Base-by-base conservation (phyloP, 2,329 filamentous ascomycete genomes). In the Alternaria ventricosa region DNA sequence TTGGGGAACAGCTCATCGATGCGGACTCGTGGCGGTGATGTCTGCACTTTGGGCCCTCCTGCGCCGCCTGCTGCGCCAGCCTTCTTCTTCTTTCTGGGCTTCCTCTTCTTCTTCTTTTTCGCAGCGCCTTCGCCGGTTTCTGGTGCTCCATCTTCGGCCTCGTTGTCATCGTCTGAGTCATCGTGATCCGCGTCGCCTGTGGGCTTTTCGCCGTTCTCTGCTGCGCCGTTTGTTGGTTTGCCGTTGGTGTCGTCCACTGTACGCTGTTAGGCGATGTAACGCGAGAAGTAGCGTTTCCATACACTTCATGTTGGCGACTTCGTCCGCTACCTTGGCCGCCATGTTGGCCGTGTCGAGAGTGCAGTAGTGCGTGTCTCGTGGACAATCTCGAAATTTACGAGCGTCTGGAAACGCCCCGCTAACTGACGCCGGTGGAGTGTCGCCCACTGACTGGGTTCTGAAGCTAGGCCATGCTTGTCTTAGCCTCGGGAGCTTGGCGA, bases 71-170 rank as follows among this genome's bases (percentile, higher is more conserved):
- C 84, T 75, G 68, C 74, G 25, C 69, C 76, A 15, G 79, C 73
- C 80, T 85, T 86, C 82, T 87, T 91, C 86, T 91, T 91, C 84
- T 89, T 91, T 79, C 89, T 89, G 78, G 89, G 87, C 82, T 88
- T 90, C 85, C 90, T 92, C 86, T 93, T 93, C 86, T 94, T 95
- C 84, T 94, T 93, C 83, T 93, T 93, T 82, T 92, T 92, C 56
- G 82, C 81, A 36, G 76, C 79, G 15, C 75, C 77, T 47, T 78
- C 81, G 76, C 71, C 74, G 30, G 69, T 71, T 28, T 68, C 74
- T 28, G 74, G 76, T 15, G 69, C 71, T n/a, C 81, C 83, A 27
- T 83, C 84, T 45, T 84, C 84, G 55, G 82, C 84, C 59, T 86
- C 85, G 56, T 85, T 84, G 60, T 84, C 84, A 62, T 87, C 85